A percentile compares a stretch with the other conserved stretches of the same genome.
Conservation (phyloP, 2,329 filamentous ascomycete genomes). For the Aspergillus tanneri region DNA sequence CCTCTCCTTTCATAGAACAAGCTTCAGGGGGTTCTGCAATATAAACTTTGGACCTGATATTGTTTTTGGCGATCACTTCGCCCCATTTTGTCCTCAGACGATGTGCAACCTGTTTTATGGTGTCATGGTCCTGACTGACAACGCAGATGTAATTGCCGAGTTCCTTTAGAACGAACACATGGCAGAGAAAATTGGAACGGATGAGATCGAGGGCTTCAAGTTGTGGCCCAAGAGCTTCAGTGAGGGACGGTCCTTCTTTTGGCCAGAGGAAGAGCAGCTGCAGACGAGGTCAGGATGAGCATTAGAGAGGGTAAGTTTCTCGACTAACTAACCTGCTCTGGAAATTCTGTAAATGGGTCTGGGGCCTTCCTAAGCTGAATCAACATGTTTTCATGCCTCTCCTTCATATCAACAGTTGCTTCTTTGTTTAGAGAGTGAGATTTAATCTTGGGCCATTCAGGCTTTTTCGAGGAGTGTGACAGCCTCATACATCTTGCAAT, state of each 20-base stretch:
- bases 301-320: background rate
- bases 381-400: constrained; percentile 24
- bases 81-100: constrained; percentile 30
- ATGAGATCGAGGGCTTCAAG: constrained; percentile 48
- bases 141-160: constrained; percentile 33
- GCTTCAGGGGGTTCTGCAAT: constrained; percentile 32
- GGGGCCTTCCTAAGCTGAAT: constrained; percentile 29
- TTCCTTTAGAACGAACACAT: constrained; percentile 40
- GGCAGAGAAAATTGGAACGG: constrained; percentile 40
- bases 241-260: constrained; percentile 40
- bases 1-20: constrained; percentile 20
- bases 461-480: constrained; percentile 16
- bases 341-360: constrained; percentile 19
- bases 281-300: constrained; percentile 1
- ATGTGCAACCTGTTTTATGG: constrained; percentile 38
- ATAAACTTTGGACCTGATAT: constrained; percentile 35
- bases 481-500: constrained; percentile 18
- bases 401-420: constrained; percentile 21
- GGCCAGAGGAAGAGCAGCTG: constrained; percentile 49
- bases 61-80: constrained; percentile 27
- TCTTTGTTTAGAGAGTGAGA: constrained; percentile 28
- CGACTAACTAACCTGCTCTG: constrained; percentile 26
- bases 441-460: constrained; percentile 25
- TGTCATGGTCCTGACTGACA: constrained; percentile 32
- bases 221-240: constrained; percentile 42